phyloP scores from a whole-genome alignment of 2,329 filamentous ascomycete species.

The Fusarium devonianum region DNA sequence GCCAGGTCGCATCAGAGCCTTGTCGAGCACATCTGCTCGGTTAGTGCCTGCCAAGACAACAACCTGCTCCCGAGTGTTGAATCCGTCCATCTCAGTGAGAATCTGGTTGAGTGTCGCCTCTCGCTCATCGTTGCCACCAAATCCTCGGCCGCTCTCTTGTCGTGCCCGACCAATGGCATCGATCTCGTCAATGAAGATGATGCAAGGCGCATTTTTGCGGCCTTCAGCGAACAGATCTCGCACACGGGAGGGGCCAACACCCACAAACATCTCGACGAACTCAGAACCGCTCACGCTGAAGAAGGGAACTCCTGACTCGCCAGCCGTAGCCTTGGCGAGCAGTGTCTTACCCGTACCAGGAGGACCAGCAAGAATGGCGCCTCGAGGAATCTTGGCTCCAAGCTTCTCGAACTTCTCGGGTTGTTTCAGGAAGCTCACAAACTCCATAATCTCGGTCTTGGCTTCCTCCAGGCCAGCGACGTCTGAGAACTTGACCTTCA shows the following conservation, averaged over 20 bases:
- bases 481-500: conserved; percentile 97
- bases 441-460: conserved; percentile 98
- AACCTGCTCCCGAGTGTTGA: conserved; percentile 96
- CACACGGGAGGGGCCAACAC: conserved; percentile 94
- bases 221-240: conserved; percentile 94
- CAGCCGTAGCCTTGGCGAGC: conserved; percentile 94
- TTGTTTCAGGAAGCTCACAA: conserved; percentile 95
- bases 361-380: conserved; percentile 95
- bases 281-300: conserved; percentile 98
- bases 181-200: conserved; percentile 99
- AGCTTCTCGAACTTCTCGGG: conserved; percentile 92
- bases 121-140: conserved; percentile 94
- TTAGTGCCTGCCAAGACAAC: conserved; percentile 98
- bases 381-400: conserved; percentile 96
- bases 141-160: conserved; percentile 73
- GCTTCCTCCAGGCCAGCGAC: conserved; percentile 98
- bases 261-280: conserved; percentile 99
- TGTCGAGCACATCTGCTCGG: conserved; percentile 91
- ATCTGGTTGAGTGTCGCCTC: conserved; percentile 98
- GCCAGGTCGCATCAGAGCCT: conserved; percentile 93
- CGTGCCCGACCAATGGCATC: conserved; percentile 95
- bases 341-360: conserved; percentile 98
- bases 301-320: conserved; percentile 96
- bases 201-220: conserved; percentile 94
- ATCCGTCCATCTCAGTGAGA: conserved; percentile 98